Evolutionary conservation across 306 rosid genomes (phyloP), one percentile per base, ranked within the genome.

Genomic region (Vachellia pachyceras): DNA sequence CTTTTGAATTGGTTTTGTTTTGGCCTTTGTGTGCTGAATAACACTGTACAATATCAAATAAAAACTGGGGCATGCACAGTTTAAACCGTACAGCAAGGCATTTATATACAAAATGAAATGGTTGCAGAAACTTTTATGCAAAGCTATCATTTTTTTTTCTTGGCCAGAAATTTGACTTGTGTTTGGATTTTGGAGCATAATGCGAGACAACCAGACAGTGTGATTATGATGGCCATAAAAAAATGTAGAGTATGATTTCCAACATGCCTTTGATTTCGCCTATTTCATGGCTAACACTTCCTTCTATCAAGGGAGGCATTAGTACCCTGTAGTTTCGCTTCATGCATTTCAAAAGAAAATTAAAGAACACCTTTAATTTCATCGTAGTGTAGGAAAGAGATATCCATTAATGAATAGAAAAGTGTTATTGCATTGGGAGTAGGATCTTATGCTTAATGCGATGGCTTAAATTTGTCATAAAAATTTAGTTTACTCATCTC

Each of bases 191-290:
- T 54, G 73, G 58, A 73, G 70, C 18, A 73, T 55, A 22, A 73
- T 35, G 86, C 54, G 77, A 52, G 78, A 71, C 71, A 73, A 55
- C 41, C 22, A 63, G 50, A 77, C 75, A 25, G n/a, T 39, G 1
- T 64, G 69, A 39, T 58, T 49, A 20, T 49, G 44, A 7, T 6
- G 60, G 50, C 36, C 41, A 70, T 39, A 20, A n/a, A 77, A 23
- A 57, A 47, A n/a, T n/a, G n/a, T n/a, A n/a, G 12, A n/a, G 20
- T 55, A 55, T 20, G 29, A 20, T 55, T 55, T 13, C 5, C 12
- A 55, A 9, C 67, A 69, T 25, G 57, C 57, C 58, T 69, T 58
- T 58, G 42, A 46, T 60, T 58, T 47, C 37, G 47, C 35, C 6
- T 54, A 10, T 57, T 46, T 60, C 39, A 37, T 60, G 73, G 40